phyloP scores from a whole-genome alignment of 805 yeast species.

The Candida saitoana region DNA sequence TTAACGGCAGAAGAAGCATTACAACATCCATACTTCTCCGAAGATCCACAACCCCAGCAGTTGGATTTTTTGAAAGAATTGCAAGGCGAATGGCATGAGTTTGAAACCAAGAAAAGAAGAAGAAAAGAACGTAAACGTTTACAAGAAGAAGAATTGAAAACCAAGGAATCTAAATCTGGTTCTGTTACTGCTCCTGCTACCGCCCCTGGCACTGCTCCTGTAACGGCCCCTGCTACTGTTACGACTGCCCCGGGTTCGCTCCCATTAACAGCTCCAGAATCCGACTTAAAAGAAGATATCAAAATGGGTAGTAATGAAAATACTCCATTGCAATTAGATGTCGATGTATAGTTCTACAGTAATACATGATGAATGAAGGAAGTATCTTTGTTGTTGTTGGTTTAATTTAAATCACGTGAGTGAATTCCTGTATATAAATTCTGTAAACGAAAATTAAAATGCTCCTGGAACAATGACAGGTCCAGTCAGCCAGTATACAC shows the following conservation, averaged over 20 bases:
- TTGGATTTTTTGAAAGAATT: constrained; percentile 51
- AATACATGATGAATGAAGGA: too few species aligned
- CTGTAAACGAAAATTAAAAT: background rate
- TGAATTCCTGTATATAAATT: background rate
- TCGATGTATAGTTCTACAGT: background rate
- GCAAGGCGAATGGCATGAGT: constrained; percentile 94
- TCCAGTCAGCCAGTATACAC: background rate
- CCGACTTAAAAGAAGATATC: background rate
- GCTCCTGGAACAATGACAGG: background rate
- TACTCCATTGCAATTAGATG: background rate
- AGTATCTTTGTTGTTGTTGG: too few species aligned
- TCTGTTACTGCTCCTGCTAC: constrained; percentile 1
- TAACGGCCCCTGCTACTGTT: constrained; percentile 1
- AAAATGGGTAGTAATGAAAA: background rate
- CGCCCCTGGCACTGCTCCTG: constrained; percentile 3
- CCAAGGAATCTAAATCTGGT: constrained; percentile 2
- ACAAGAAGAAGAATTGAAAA: constrained; percentile 24
- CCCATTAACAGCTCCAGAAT: background rate
- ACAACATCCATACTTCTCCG: constrained; percentile 59
- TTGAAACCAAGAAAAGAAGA: constrained; percentile 81
- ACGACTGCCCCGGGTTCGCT: background rate
- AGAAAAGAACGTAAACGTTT: constrained; percentile 42
- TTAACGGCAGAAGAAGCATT: constrained; percentile 69
- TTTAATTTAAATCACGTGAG: too few species aligned
- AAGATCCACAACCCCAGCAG: constrained; percentile 63